These are phyloP conservation scores for Fusarium abutilonis DNA, from an alignment of 2,329 filamentous ascomycete species.

Conservation along the genomic window DNA sequence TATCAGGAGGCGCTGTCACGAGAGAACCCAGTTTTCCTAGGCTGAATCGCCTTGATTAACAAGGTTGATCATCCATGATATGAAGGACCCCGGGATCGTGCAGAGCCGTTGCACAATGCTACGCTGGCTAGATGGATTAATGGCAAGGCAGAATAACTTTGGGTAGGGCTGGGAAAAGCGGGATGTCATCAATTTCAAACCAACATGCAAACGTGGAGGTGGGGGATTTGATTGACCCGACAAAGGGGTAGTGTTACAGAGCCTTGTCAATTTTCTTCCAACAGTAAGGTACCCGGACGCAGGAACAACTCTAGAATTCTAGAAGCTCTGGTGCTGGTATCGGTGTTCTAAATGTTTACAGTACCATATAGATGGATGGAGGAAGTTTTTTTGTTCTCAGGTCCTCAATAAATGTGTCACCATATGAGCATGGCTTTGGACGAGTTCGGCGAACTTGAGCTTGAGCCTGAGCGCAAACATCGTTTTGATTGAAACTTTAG, in stretches of 20 bases:
- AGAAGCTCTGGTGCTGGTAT: no score
- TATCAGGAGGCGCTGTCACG: constrained; percentile 11
- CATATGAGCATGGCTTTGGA: neutral
- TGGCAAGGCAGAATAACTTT: constrained; percentile 27
- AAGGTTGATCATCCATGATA: constrained; percentile 11
- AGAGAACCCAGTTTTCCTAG: constrained; percentile 25
- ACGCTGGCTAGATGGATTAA: constrained; percentile 3
- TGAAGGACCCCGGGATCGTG: constrained; percentile 16
- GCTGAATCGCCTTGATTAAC: constrained; percentile 19
- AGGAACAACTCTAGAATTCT: constrained; percentile 3
- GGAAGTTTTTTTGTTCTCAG: neutral
- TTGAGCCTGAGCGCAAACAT: neutral
- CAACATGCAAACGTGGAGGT: constrained; percentile 26
- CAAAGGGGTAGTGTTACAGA: constrained; percentile 11
- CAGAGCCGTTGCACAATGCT: constrained; percentile 27
- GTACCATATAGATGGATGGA: neutral
- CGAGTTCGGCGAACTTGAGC: constrained; percentile 21
- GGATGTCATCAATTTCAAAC: constrained; percentile 19
- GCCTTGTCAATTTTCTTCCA: neutral
- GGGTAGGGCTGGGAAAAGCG: constrained; percentile 35
- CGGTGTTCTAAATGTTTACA: neutral
- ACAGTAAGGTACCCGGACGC: constrained; percentile 6
- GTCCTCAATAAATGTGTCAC: neutral
- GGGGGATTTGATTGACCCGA: constrained; percentile 5
- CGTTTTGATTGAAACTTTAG: no score